Evolutionary conservation across 2,329 filamentous ascomycete genomes (phyloP), one percentile per base, ranked within the genome.

Genomic region (Neocucurbitaria cava): DNA sequence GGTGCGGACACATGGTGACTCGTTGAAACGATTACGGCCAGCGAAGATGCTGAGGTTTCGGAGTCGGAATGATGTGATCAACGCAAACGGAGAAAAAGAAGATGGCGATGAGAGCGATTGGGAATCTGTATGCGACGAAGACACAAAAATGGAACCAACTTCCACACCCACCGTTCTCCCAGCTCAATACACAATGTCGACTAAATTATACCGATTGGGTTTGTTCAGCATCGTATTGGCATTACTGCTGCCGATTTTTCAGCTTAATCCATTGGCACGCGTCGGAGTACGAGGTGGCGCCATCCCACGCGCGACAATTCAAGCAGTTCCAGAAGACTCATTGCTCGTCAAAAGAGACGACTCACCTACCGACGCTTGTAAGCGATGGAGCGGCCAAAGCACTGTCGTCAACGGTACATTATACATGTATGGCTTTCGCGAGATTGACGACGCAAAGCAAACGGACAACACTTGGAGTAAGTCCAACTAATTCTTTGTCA

Each of bases 401-500:
- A 86, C 90, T 3, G 71, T 89, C 31, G 81, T 93, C 15, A 92
- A 92, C 61, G 89, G 89, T 13, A 92, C 89, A 0, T 69, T 92
- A 3, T 93, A 91, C 70, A 83, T 91, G 49, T 93, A 91, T 62
- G 90, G 90, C 31, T 90, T 90, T 23, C 83, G 89, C 61, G 83
- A 85, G 13, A 89, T 82, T 45, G 83, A 80, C 1, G 73, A 81
- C 15, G 72, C 81, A 13, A 81, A 82, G 31, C 89, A 92, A 65
- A 81, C 77, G 1, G 75, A 78, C 5, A 78, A 91, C 66, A 88
- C 85, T 1, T 92, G 89, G 89, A 91, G 87, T 89, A 80, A 66
- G 83, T 55, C 26, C 10, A 30, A 13, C 7, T 11, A n/a, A 13
- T 5, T 7, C 9, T 21, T 11, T 23, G 10, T 20, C 18, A 15